phyloP scores from a whole-genome alignment of 441 rosid genomes.

The Pelargonium fulgidum region DNA sequence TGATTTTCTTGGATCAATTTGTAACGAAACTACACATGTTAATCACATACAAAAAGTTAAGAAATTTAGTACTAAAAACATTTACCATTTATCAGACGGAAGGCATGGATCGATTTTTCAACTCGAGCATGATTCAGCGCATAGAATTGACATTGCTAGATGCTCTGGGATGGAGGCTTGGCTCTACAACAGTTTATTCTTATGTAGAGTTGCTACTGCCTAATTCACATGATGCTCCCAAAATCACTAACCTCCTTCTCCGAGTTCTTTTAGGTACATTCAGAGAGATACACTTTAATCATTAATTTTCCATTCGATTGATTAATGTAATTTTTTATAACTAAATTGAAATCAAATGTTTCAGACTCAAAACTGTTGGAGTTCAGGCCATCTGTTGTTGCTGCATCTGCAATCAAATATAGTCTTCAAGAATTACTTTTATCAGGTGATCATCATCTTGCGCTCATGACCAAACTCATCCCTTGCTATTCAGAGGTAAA shows the following conservation, averaged over 20 bases:
- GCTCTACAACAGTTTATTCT: slow-evolving; percentile 44
- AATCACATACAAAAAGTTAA: too few species aligned
- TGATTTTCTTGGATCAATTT: slow-evolving; percentile 2
- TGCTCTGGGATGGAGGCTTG: slow-evolving; percentile 55
- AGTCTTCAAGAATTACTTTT: slow-evolving; percentile 26
- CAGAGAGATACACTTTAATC: too few species aligned
- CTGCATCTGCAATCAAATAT: slow-evolving; percentile 38
- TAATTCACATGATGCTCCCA: slow-evolving; percentile 16
- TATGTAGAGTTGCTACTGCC: slow-evolving; percentile 36
- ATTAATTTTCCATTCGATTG: background rate
- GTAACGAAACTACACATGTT: too few species aligned
- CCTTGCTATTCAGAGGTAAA: slow-evolving; percentile 38
- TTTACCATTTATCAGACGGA: slow-evolving; percentile 30
- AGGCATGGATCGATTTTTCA: slow-evolving; percentile 47
- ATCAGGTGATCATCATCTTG: slow-evolving; percentile 14
- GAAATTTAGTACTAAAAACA: too few species aligned
- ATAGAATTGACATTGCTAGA: slow-evolving; percentile 51
- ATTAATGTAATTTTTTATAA: background rate
- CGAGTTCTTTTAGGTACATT: slow-evolving; percentile 41
- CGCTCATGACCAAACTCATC: slow-evolving; percentile 24
- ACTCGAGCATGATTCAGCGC: slow-evolving; percentile 38
- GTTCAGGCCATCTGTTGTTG: slow-evolving; percentile 49
- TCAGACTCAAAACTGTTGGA: slow-evolving; percentile 40
- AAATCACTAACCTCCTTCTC: slow-evolving; percentile 39
- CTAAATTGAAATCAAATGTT: background rate